A percentile compares a stretch with the other conserved stretches of the same genome.
Evolutionary conservation across 2,329 filamentous ascomycete species (phyloP).

Genomic region (Penicillium occitanis): DNA sequence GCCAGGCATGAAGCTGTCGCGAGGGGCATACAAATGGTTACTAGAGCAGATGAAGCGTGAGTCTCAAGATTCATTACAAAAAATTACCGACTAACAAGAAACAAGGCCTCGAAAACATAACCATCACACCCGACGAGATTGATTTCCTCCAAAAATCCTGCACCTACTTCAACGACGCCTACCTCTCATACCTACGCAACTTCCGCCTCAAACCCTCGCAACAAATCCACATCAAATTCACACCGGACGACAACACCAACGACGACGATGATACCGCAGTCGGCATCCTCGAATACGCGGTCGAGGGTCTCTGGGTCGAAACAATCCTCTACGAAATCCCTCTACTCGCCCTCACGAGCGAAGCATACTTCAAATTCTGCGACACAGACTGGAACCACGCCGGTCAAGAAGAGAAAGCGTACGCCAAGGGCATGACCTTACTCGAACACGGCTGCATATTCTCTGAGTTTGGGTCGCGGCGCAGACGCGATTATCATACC

Average conservation of each 20-base stretch:
- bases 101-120: constrained; percentile 76
- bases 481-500: constrained; percentile 89
- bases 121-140: constrained; percentile 75
- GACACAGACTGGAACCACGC: constrained; percentile 89
- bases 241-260: constrained; percentile 50
- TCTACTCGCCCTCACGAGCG: constrained; percentile 83
- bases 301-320: constrained; percentile 84
- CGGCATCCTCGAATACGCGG: constrained; percentile 73
- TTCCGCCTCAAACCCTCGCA: constrained; percentile 80
- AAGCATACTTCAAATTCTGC: constrained; percentile 97
- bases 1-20: constrained; percentile 84
- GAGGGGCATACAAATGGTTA: constrained; percentile 82
- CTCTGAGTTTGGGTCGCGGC: constrained; percentile 89
- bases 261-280: constrained; percentile 64
- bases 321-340: constrained; percentile 99
- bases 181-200: constrained; percentile 75
- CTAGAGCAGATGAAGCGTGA: constrained; percentile 75
- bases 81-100: background rate
- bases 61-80: constrained; percentile 28
- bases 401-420: constrained; percentile 81
- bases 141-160: constrained; percentile 75
- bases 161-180: constrained; percentile 73
- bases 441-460: constrained; percentile 81
- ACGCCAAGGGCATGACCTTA: constrained; percentile 73
- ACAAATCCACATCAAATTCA: constrained; percentile 72